Percentiles rank a stretch among this genome's conserved stretches.
Conservation (phyloP, 1,284 basidiomycete genomes). For the Afroboletus lepidellus region DNA sequence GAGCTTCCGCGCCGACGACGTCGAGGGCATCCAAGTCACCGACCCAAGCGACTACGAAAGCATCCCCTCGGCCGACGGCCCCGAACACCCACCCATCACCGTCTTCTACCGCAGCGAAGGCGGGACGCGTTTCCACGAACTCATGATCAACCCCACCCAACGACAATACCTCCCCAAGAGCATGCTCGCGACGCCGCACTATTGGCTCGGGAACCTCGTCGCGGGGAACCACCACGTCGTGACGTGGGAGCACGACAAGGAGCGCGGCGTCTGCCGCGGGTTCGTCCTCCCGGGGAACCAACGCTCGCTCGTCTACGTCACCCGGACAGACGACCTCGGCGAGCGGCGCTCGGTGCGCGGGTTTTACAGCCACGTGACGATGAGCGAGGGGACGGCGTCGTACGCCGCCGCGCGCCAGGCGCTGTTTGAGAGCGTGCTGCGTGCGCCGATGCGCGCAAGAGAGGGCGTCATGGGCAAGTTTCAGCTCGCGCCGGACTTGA, state of each 20-base stretch:
- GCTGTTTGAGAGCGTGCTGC: constrained; percentile 21
- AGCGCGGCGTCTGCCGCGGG: constrained; percentile 28
- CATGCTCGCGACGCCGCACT: constrained; percentile 27
- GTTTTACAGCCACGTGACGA: constrained; percentile 34
- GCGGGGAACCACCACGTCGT: constrained; percentile 28
- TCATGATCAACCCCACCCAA: constrained; percentile 38
- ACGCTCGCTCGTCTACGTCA: constrained; percentile 50
- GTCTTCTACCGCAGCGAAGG: constrained; percentile 42
- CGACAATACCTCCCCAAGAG: constrained; percentile 23
- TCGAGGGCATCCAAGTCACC: constrained; percentile 49
- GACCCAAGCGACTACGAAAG: constrained; percentile 44
- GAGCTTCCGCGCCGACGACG: constrained; percentile 29
- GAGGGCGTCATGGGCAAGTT: constrained; percentile 28
- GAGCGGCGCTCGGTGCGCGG: constrained; percentile 35
- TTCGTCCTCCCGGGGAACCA: constrained; percentile 48
- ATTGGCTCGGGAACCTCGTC: constrained; percentile 28
- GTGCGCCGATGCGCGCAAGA: constrained; percentile 15
- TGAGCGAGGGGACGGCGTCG: constrained; percentile 14
- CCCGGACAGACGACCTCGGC: constrained; percentile 34
- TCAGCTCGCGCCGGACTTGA: constrained; percentile 17
- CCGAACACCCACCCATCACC: constrained; percentile 50
- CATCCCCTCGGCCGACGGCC: constrained; percentile 33
- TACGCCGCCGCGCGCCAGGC: constrained; percentile 19
- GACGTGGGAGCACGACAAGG: constrained; percentile 32
- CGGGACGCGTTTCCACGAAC: constrained; percentile 37